These are phyloP conservation scores for Microbotryum silenes-acaulis DNA, from an alignment of 1,284 basidiomycete species.

Conservation along the genomic window DNA sequence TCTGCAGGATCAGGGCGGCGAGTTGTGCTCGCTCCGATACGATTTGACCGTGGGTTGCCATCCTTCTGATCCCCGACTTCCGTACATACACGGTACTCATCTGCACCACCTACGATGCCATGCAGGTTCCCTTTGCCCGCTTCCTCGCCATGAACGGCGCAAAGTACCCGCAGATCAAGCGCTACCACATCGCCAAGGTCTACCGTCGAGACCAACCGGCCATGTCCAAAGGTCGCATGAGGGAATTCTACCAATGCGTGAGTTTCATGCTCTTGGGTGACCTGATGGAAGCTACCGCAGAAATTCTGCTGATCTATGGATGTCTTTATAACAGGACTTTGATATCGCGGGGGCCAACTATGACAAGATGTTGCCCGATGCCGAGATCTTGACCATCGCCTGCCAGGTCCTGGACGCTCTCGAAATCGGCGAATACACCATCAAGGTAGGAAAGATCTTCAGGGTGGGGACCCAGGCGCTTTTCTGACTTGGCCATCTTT, in stretches of 20 bases:
- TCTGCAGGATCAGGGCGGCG: constrained; percentile 96
- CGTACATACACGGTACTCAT: not conserved
- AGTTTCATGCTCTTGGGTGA: constrained; percentile 37
- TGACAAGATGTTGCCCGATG: constrained; percentile 96
- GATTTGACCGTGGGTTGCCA: constrained; percentile 68
- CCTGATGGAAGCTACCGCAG: not conserved
- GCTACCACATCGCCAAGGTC: constrained; percentile 98
- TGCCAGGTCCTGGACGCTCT: constrained; percentile 74
- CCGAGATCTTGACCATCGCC: constrained; percentile 76
- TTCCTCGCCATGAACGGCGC: constrained; percentile 91
- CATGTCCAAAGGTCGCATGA: constrained; percentile 96
- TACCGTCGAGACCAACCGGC: constrained; percentile 95
- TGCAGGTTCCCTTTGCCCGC: constrained; percentile 74
- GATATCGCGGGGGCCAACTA: constrained; percentile 81
- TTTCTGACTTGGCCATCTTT: too few species aligned
- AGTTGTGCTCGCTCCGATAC: constrained; percentile 88
- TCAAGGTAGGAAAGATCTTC: constrained; percentile 57
- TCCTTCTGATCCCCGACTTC: not conserved
- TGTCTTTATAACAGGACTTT: constrained; percentile 58
- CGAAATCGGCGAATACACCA: constrained; percentile 83
- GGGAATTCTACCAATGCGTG: constrained; percentile 97
- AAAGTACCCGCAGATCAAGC: constrained; percentile 59
- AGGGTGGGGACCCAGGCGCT: too few species aligned
- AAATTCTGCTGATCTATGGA: not conserved
- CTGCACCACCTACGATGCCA: too few species aligned